Conservation (phyloP, 805 yeast genomes). For the Jamesozyma lodderae region DNA sequence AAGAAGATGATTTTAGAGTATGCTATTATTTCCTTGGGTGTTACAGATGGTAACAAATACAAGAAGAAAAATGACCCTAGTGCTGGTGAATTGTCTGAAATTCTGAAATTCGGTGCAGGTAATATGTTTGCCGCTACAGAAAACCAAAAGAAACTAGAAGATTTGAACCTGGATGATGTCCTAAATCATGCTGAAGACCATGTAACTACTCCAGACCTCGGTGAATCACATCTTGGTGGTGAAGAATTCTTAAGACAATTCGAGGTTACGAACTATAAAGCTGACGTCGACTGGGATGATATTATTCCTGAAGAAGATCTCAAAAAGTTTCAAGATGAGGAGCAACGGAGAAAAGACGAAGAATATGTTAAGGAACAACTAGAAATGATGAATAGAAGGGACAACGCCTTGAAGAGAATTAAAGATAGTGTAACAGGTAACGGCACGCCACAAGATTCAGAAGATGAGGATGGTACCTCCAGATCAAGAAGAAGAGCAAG, state of each 20-base stretch:
- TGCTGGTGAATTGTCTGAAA: conserved; percentile 79
- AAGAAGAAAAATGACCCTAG: conserved; percentile 64
- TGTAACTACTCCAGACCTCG: conserved; percentile 88
- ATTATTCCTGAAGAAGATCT: conserved; percentile 94
- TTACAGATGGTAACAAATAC: conserved; percentile 56
- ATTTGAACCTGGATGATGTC: conserved; percentile 90
- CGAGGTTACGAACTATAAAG: conserved; percentile 97
- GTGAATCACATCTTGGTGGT: conserved; percentile 96
- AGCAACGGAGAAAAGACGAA: conserved; percentile 77
- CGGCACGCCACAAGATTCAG: conserved; percentile 25
- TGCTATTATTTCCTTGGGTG: conserved; percentile 93
- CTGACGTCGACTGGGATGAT: conserved; percentile 98
- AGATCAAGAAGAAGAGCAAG: conserved; percentile 32
- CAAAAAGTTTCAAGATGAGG: conserved; percentile 81
- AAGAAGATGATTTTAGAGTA: conserved; percentile 97
- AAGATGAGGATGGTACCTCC: conserved; percentile 33
- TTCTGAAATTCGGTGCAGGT: conserved; percentile 95
- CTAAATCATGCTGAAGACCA: conserved; percentile 96
- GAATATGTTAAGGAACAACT: conserved; percentile 81
- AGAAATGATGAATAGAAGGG: conserved; percentile 74
- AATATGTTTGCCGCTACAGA: conserved; percentile 95
- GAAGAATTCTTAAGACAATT: conserved; percentile 95
- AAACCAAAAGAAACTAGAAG: conserved; percentile 91
- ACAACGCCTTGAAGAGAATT: conserved; percentile 59
- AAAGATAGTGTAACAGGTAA: conserved; percentile 36